Evolutionary conservation across 768 basidiomycete species (phyloP).

Genomic region (Pulveroboletus sp.): DNA sequence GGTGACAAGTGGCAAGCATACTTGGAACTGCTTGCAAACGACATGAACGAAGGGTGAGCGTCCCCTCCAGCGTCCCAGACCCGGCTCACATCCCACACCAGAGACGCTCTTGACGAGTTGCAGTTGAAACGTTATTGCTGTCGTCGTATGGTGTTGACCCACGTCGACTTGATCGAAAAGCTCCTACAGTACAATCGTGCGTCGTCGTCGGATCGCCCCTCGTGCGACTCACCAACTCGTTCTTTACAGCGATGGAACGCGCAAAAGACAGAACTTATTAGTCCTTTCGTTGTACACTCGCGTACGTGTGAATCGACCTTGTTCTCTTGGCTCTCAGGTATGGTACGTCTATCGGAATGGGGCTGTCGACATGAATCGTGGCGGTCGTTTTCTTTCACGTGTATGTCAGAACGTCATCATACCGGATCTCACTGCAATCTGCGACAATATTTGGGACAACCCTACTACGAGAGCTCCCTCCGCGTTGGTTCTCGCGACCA

Average conservation of each 20-base stretch:
- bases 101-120: conserved; percentile 85
- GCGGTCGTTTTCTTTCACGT: no score
- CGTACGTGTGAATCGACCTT: not conserved
- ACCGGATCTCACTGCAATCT: no score
- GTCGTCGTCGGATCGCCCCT: conserved; percentile 30
- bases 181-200: conserved; percentile 92
- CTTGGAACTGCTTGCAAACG: conserved; percentile 72
- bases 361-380: not conserved
- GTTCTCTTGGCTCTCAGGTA: not conserved
- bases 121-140: conserved; percentile 95
- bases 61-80: not conserved
- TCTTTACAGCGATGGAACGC: conserved; percentile 31
- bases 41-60: conserved; percentile 84
- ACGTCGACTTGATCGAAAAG: conserved; percentile 97
- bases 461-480: no score
- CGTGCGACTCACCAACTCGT: not conserved
- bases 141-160: conserved; percentile 93
- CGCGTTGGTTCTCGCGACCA: no score
- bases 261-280: conserved; percentile 27
- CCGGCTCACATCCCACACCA: conserved; percentile 27
- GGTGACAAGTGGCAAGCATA: conserved; percentile 95
- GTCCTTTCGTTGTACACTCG: not conserved
- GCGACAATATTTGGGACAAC: no score
- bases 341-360: not conserved
- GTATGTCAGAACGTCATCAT: no score